Base-by-base conservation (phyloP, 331 rosid genomes). In the Prunus yedoensis region DNA sequence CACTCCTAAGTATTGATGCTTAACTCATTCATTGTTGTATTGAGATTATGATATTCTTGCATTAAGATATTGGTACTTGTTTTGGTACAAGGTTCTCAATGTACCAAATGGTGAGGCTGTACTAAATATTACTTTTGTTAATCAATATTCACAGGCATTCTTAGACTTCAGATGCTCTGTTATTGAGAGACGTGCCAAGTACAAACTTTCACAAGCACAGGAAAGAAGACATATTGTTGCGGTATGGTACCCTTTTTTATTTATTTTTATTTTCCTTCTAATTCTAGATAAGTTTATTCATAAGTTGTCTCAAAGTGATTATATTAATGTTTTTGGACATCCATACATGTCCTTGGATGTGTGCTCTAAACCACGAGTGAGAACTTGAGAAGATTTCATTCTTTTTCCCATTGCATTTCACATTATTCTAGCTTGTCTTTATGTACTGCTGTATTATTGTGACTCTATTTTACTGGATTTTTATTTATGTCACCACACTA, bases 91-190 rank as follows among this genome's bases (percentile, higher is more conserved):
- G 27, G 49, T 63, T 32, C 49, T 63, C 15, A 17, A 32, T 32
- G 15, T 35, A 12, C 14, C 35, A 8, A 15, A 63, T 63, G 68
- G 20, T 63, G 14, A 17, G 14, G 25, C 16, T 63, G 49, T 35
- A 28, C 16, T 59, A 1, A 58, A 16, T 73, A 25, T 43, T 38
- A 2, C 27, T 4, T 68, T 35, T 70, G 59, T 51, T 28, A 66
- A 59, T 50, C 65, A 81, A 66, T 51, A 25, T 63, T 50, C 58
- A 56, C 91, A 95, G 97, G 97, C 92, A 23, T 95, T 95, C 82
- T 78, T 95, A 78, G 94, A 90, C 78, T 95, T 95, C 77, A 91
- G 99, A 81, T 95, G 97, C 83, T 89, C 90, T 66, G 94, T 95
- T 74, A 81, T 95, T 41, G 97, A 89, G 87, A 90, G 97, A 74